These are phyloP conservation scores for Pseudogymnoascus sp. DNA, from an alignment of 2,329 filamentous ascomycete species.

Conservation along the genomic window DNA sequence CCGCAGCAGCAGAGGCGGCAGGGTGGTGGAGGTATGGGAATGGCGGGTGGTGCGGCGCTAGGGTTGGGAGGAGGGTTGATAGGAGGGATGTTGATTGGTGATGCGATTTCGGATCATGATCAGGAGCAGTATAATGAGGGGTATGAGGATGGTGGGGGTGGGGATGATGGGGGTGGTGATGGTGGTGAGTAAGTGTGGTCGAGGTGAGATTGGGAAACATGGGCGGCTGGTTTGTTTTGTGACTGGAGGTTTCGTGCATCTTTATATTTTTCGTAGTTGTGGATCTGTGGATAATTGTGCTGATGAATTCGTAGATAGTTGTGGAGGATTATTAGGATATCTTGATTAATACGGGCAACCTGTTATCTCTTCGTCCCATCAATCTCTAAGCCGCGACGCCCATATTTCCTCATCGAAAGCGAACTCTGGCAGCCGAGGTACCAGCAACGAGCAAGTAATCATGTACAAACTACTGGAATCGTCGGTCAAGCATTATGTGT, in stretches of 20 bases:
- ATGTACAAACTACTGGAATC: too few relatives aligned
- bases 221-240: background rate
- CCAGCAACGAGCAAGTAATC: too few relatives aligned
- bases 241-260: background rate
- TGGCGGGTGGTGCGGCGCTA: constrained; percentile 64
- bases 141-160: constrained; percentile 22
- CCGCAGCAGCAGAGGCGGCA: constrained; percentile 32
- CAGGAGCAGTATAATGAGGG: constrained; percentile 50
- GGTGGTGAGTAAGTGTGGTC: background rate
- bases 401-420: background rate
- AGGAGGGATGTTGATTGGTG: constrained; percentile 64
- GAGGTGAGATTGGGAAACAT: background rate
- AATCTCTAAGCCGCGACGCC: background rate
- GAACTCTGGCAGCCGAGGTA: too few relatives aligned
- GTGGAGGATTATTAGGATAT: background rate
- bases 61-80: constrained; percentile 75
- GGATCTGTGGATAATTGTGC: background rate
- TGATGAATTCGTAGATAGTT: background rate
- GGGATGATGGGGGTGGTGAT: constrained; percentile 11
- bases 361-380: background rate
- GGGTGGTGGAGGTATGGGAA: constrained; percentile 53
- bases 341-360: background rate
- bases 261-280: background rate
- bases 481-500: too few relatives aligned
- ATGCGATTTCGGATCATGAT: constrained; percentile 56